Evolutionary conservation across 169 alveolate genomes (phyloP).

Genomic region (Cryptosporidium xiaoi): DNA sequence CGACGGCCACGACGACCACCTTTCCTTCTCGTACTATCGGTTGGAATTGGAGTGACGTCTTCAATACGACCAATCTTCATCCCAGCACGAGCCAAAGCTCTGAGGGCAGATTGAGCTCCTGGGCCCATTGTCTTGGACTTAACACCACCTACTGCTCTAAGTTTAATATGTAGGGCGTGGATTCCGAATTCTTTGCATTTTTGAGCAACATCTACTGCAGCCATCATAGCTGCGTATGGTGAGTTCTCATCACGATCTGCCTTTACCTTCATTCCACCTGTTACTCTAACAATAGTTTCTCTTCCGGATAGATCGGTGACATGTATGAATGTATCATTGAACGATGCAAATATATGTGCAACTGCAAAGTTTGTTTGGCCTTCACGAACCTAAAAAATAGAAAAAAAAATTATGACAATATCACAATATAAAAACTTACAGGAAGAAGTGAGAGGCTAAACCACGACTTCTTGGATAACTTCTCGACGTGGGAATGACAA

Average conservation of each 20-base stretch:
- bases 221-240: conserved; percentile 99
- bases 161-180: conserved; percentile 97
- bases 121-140: conserved; percentile 99
- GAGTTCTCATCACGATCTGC: conserved; percentile 99
- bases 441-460: background rate
- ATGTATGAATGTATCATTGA: conserved; percentile 99
- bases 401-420: background rate
- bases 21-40: conserved; percentile 98
- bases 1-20: conserved; percentile 99
- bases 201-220: conserved; percentile 98
- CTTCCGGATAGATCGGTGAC: conserved; percentile 99
- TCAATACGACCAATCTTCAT: conserved; percentile 99
- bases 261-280: conserved; percentile 99
- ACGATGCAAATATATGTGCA: conserved; percentile 98
- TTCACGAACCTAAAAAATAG: conserved; percentile 82
- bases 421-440: background rate
- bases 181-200: conserved; percentile 97
- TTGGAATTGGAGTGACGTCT: conserved; percentile 99
- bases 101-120: conserved; percentile 99
- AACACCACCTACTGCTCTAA: conserved; percentile 98
- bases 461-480: background rate
- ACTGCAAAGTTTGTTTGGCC: conserved; percentile 97
- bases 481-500: background rate
- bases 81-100: conserved; percentile 99
- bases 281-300: conserved; percentile 98